These are phyloP conservation scores for Spathaspora sp. DNA, from an alignment of 1,139 yeast species.

Conservation along the genomic window DNA sequence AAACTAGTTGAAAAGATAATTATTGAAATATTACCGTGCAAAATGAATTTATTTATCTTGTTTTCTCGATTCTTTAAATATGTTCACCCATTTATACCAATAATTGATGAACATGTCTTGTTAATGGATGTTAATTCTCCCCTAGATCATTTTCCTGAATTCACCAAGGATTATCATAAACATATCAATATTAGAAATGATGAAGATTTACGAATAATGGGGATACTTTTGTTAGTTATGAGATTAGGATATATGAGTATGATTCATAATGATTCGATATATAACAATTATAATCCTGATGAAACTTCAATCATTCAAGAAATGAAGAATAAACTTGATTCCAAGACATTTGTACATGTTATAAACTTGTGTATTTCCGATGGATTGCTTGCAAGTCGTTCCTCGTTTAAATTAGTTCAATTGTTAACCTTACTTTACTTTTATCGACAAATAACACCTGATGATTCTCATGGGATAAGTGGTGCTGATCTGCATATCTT, in stretches of 20 bases:
- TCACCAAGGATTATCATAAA: slow-evolving; percentile 20
- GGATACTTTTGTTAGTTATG: slow-evolving; percentile 31
- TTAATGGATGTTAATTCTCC: slow-evolving; percentile 27
- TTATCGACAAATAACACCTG: slow-evolving; percentile 40
- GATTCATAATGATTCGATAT: slow-evolving; percentile 34
- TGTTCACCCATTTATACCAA: slow-evolving; percentile 41
- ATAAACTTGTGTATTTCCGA: slow-evolving; percentile 36
- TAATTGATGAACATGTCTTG: slow-evolving; percentile 32
- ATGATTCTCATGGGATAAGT: slow-evolving; percentile 46
- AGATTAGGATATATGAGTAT: slow-evolving; percentile 43
- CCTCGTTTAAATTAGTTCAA: slow-evolving; percentile 37
- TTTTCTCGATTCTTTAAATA: slow-evolving; percentile 39
- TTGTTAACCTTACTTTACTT: slow-evolving; percentile 32
- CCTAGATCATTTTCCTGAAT: slow-evolving; percentile 28
- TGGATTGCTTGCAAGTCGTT: slow-evolving; percentile 26
- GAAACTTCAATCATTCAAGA: slow-evolving; percentile 31
- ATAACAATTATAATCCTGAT: slow-evolving; percentile 28
- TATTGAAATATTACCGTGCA: slow-evolving; percentile 32
- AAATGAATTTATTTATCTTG: slow-evolving; percentile 27
- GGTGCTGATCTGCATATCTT: slow-evolving; percentile 43
- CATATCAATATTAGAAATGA: slow-evolving; percentile 29
- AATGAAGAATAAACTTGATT: slow-evolving; percentile 21
- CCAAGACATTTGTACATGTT: slow-evolving; percentile 25
- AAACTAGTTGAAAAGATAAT: slow-evolving; percentile 29
- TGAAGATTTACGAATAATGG: slow-evolving; percentile 32